phyloP scores from a whole-genome alignment of 345 rosid genomes.

The Rhizophora mangle region DNA sequence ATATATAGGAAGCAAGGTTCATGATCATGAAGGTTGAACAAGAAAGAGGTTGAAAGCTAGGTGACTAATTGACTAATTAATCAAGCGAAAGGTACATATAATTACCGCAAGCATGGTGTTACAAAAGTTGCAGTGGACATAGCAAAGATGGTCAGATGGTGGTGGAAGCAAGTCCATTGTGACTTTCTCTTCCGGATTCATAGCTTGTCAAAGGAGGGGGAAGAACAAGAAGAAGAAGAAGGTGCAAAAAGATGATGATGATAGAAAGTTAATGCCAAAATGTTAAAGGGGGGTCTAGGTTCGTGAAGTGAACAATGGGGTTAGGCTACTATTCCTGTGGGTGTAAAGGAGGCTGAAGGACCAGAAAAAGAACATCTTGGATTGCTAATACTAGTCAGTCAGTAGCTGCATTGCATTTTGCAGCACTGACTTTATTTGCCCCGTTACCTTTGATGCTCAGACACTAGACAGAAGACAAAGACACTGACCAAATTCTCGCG shows the following conservation, averaged over 20 bases:
- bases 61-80: not conserved
- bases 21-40: not conserved
- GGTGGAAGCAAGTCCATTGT: conserved; percentile 56
- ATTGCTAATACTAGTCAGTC: not conserved
- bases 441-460: no score
- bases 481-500: no score
- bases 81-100: not conserved
- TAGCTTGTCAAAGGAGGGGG: conserved; percentile 16
- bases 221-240: not conserved
- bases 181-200: conserved; percentile 69
- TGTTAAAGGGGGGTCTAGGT: conserved; percentile 2
- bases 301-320: conserved; percentile 1
- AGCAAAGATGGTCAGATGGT: conserved; percentile 82
- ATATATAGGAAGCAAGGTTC: not conserved
- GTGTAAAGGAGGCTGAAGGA: not conserved
- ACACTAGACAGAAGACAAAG: no score
- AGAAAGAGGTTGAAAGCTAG: not conserved
- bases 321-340: not conserved
- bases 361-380: not conserved
- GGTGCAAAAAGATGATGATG: conserved; percentile 3
- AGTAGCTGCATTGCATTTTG: not conserved
- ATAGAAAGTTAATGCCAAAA: not conserved
- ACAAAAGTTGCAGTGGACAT: conserved; percentile 98
- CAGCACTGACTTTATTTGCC: not conserved
- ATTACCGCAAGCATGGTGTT: conserved; percentile 96